phyloP scores from a whole-genome alignment of 2,329 filamentous ascomycete species.

The Polychaeton citri region DNA sequence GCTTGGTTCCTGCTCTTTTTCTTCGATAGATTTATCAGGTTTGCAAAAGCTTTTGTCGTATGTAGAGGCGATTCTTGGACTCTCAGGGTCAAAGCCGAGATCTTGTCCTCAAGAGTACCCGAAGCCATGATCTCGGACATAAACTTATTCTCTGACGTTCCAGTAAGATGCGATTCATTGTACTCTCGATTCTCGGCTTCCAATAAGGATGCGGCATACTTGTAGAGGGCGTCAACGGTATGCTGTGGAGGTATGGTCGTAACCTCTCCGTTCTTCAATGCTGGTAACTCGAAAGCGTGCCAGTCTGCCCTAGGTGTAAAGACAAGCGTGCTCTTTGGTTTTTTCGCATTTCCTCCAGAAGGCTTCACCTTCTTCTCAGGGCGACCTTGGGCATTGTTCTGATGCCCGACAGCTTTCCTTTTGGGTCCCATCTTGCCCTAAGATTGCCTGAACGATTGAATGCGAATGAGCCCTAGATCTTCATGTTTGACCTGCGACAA shows the following conservation, averaged over 20 bases:
- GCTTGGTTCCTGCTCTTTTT: slow-evolving; percentile 92
- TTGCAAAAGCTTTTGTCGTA: slow-evolving; percentile 80
- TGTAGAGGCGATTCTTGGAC: slow-evolving; percentile 94
- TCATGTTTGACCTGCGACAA: no score
- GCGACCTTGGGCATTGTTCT: slow-evolving; percentile 5
- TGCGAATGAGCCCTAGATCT: no score
- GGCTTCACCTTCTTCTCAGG: slow-evolving; percentile 13
- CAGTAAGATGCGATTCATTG: slow-evolving; percentile 53
- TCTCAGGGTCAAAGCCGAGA: slow-evolving; percentile 85
- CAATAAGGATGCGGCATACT: slow-evolving; percentile 61
- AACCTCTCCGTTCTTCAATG: slow-evolving; percentile 34
- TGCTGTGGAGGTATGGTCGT: slow-evolving; percentile 35
- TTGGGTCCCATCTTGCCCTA: slow-evolving; percentile 25
- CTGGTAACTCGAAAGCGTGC: slow-evolving; percentile 46
- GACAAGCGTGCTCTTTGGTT: slow-evolving; percentile 11
- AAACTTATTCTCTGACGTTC: slow-evolving; percentile 86
- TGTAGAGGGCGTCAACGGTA: slow-evolving; percentile 45
- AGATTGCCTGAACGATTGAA: no score
- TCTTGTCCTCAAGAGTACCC: slow-evolving; percentile 90
- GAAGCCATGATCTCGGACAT: slow-evolving; percentile 94
- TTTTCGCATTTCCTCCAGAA: slow-evolving; percentile 11
- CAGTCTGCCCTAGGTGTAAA: slow-evolving; percentile 54
- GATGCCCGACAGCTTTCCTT: slow-evolving; percentile 19
- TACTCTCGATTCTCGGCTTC: slow-evolving; percentile 69
- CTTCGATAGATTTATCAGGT: slow-evolving; percentile 64